phyloP scores from a whole-genome alignment of 139 green algal genomes.

The Chlorella sp. region DNA sequence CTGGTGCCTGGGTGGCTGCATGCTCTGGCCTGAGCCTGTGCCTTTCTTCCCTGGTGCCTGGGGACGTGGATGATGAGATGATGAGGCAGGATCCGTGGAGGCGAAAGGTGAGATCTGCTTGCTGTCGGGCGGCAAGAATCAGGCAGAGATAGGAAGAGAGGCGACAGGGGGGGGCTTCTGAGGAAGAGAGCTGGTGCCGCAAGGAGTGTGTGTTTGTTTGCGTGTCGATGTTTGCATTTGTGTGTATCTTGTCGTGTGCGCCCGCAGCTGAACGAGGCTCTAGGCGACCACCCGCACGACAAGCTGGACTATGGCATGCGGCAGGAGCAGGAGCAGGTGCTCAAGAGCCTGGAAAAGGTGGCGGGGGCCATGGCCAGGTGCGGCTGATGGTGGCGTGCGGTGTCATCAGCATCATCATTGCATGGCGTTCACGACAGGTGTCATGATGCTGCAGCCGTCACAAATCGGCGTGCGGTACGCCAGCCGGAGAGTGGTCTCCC shows the following conservation, averaged over 20 bases:
- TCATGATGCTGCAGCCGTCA: too few relatives aligned
- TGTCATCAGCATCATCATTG: too few relatives aligned
- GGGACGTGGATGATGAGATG: too few relatives aligned
- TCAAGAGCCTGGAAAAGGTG: slow-evolving; percentile 44
- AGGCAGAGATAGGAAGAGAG: neutral
- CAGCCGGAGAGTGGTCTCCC: neutral
- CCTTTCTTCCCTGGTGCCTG: too few relatives aligned
- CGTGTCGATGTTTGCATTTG: neutral
- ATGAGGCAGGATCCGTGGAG: too few relatives aligned
- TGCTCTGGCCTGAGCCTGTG: too few relatives aligned
- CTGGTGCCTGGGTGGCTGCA: too few relatives aligned
- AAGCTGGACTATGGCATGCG: slow-evolving; percentile 58
- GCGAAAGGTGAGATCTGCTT: too few relatives aligned
- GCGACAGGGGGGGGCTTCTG: too few relatives aligned
- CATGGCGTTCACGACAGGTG: too few relatives aligned
- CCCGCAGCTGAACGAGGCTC: slow-evolving; percentile 63
- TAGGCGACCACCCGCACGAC: slow-evolving; percentile 46
- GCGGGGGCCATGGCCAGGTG: slow-evolving; percentile 51
- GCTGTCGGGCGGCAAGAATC: neutral
- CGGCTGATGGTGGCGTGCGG: neutral
- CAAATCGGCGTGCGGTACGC: neutral
- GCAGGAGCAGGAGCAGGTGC: slow-evolving; percentile 55
- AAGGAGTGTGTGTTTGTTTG: neutral
- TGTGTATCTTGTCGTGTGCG: neutral
- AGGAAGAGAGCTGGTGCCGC: too few relatives aligned